Percentiles rank a stretch among this genome's conserved stretches.
Conservation (phyloP, 257 asterid genomes). For the Solanum piurae region DNA sequence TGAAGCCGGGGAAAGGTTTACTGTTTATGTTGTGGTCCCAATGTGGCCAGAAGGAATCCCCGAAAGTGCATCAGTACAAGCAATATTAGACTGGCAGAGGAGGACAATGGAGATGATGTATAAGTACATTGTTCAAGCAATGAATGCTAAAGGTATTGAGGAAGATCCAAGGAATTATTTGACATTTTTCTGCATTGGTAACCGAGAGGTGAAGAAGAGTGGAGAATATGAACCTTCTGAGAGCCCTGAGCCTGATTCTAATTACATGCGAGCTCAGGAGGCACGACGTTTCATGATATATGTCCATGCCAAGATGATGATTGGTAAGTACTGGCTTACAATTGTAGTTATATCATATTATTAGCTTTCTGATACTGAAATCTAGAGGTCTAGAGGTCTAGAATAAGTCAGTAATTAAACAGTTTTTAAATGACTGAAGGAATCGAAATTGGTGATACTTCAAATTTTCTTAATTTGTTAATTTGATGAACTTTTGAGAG, state of each 20-base stretch:
- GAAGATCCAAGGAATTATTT: slow-evolving; percentile 77
- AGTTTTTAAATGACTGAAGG: neutral
- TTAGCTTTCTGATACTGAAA: neutral
- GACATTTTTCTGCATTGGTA: slow-evolving; percentile 81
- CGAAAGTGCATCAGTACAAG: slow-evolving; percentile 81
- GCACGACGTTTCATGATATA: slow-evolving; percentile 90
- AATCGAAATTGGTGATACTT: neutral
- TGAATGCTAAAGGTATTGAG: slow-evolving; percentile 50
- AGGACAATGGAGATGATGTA: slow-evolving; percentile 92
- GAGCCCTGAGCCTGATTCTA: slow-evolving; percentile 67
- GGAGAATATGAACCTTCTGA: slow-evolving; percentile 80
- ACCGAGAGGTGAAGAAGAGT: slow-evolving; percentile 62
- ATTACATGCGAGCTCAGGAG: slow-evolving; percentile 58
- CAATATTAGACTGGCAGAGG: slow-evolving; percentile 81
- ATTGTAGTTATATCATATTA: neutral
- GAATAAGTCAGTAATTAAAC: neutral
- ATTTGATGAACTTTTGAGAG: neutral
- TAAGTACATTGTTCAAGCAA: slow-evolving; percentile 49
- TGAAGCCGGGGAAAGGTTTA: slow-evolving; percentile 76
- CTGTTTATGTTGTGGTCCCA: slow-evolving; percentile 61
- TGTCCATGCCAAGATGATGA: slow-evolving; percentile 91
- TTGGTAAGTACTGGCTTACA: slow-evolving; percentile 30
- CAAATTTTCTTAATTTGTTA: neutral
- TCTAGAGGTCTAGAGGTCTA: neutral
- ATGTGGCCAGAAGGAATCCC: slow-evolving; percentile 98